Evolutionary conservation across 805 yeast species (phyloP), one percentile per base, ranked within the genome.

Genomic region (Teunomyces kruisii): DNA sequence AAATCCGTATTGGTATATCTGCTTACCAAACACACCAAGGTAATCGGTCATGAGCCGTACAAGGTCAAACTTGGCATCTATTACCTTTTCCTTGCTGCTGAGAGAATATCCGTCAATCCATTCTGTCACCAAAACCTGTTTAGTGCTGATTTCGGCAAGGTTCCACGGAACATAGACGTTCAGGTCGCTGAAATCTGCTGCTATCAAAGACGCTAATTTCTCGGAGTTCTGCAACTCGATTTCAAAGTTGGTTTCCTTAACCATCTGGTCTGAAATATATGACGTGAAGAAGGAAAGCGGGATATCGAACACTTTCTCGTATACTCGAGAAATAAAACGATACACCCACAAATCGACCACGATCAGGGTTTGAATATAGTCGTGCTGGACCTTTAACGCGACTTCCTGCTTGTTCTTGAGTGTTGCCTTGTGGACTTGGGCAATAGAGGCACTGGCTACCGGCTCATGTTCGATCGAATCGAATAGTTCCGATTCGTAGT

Each of bases 81-180:
- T 54, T 16, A 86, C 61, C 24, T 59, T 65, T 16, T 72, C 64
- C 42, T 70, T 71, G 46, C 75, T 69, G n/a, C 75, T 65, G 46
- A 87, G 62, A 0, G 84, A 62, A 13, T 78, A 76, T 19, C 91
- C 94, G 30, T 86, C 86, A 39, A 86, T 82, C 90, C 91, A 87
- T 61, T 87, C 94, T 19, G 82, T 75, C 9, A 81, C 74, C 36
- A 86, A 60, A 2, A 86, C 80, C 40, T 80, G 75, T 32, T 60
- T 55, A 12, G 40, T 30, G 15, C 15, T 12, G 12, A 39, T n/a
- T 10, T 26, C 16, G 9, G 7, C 17, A 5, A 39, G 8, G 14
- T 72, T 69, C 37, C 61, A 53, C 2, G 94, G 95, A 12, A 86
- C 70, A 55, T 83, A 75, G 4, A 83, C 73, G 26, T 70, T 68